Conservation (phyloP, 371 early-diverging fungal species). For the Parasitella parasitica region DNA sequence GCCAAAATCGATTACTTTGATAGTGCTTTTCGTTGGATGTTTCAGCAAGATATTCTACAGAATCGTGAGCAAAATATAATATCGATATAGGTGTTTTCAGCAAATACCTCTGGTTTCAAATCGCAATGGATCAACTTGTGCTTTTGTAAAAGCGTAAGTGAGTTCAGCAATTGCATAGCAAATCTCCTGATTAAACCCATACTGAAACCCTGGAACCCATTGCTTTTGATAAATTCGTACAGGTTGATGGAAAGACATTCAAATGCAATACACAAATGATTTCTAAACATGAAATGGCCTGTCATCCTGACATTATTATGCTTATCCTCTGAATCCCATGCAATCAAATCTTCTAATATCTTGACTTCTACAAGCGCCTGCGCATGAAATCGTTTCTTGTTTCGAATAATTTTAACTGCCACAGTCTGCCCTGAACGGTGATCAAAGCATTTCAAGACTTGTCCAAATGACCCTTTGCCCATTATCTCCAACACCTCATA, state of each 20-base stretch:
- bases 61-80: not conserved
- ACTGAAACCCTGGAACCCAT: slow-evolving; percentile 78
- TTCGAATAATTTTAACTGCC: slow-evolving; percentile 91
- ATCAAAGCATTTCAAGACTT: slow-evolving; percentile 84
- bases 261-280: slow-evolving; percentile 88
- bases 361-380: slow-evolving; percentile 88
- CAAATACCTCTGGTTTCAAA: slow-evolving; percentile 79
- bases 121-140: slow-evolving; percentile 88
- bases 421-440: slow-evolving; percentile 71
- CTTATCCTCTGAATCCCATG: slow-evolving; percentile 65
- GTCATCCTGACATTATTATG: slow-evolving; percentile 76
- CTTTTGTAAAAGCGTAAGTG: slow-evolving; percentile 61
- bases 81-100: not conserved
- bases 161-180: slow-evolving; percentile 73
- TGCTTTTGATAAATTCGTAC: slow-evolving; percentile 87
- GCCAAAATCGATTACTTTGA: slow-evolving; percentile 96
- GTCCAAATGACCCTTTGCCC: slow-evolving; percentile 93
- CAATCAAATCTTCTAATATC: slow-evolving; percentile 65
- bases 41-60: slow-evolving; percentile 63
- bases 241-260: slow-evolving; percentile 88
- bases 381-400: slow-evolving; percentile 84
- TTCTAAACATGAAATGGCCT: slow-evolving; percentile 81
- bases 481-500: slow-evolving; percentile 80
- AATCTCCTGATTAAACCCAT: slow-evolving; percentile 68
- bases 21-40: slow-evolving; percentile 51